phyloP scores from a whole-genome alignment of 805 yeast species.

The Yamadazyma insecticola region DNA sequence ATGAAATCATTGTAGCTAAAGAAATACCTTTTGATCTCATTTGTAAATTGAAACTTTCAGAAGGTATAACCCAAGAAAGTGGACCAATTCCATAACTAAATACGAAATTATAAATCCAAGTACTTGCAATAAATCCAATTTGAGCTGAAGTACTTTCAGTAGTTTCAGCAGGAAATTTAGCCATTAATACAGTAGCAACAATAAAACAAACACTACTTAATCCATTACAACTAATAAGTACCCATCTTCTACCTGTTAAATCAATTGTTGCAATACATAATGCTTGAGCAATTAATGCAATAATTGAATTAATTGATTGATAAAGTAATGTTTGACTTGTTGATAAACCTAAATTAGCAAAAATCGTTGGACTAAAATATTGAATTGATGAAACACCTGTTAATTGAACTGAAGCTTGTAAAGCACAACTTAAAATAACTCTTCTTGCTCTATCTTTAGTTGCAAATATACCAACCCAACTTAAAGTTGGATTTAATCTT shows the following conservation, averaged over 20 bases:
- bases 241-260: constrained; percentile 34
- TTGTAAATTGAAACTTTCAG: constrained; percentile 35
- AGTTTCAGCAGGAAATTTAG: constrained; percentile 13
- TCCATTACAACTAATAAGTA: constrained; percentile 24
- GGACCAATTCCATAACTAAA: constrained; percentile 30
- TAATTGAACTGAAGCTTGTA: constrained; percentile 18
- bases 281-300: constrained; percentile 28
- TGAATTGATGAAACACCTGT: constrained; percentile 33
- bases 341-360: constrained; percentile 22
- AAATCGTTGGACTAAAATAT: constrained; percentile 31
- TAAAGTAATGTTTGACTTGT: constrained; percentile 19
- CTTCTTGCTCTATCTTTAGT: constrained; percentile 19
- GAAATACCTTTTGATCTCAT: constrained; percentile 36
- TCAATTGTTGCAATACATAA: constrained; percentile 33
- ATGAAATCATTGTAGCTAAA: constrained; percentile 20
- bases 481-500: constrained; percentile 7
- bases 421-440: constrained; percentile 17
- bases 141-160: constrained; percentile 26
- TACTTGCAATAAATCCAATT: constrained; percentile 28
- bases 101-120: constrained; percentile 26
- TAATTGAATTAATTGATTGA: constrained; percentile 29
- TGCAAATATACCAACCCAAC: constrained; percentile 12
- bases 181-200: constrained; percentile 18
- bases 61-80: constrained; percentile 36
- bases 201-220: constrained; percentile 27